phyloP scores from a whole-genome alignment of 2,329 filamentous ascomycete species.

The Exophiala spinifera region DNA sequence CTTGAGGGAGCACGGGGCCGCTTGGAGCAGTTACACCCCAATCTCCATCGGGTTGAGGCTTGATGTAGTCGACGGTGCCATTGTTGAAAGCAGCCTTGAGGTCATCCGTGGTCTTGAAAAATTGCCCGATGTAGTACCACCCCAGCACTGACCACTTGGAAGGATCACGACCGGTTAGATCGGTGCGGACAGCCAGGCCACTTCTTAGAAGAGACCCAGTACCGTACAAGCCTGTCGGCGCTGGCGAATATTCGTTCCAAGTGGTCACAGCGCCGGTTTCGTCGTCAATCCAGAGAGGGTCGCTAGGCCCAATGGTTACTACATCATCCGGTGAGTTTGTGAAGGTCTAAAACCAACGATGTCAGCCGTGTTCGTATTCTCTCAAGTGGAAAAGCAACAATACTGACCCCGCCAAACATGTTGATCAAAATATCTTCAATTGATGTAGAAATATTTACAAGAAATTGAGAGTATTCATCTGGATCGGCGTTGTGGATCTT shows the following conservation, averaged over 20 bases:
- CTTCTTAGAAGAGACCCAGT: constrained; percentile 7
- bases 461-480: not conserved
- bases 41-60: not conserved
- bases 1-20: not conserved
- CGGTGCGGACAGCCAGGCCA: constrained; percentile 34
- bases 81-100: constrained; percentile 36
- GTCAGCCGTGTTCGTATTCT: not conserved
- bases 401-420: not conserved
- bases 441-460: not conserved
- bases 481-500: not conserved
- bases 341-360: not conserved
- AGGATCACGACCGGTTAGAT: constrained; percentile 52
- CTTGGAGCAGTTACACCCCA: constrained; percentile 1
- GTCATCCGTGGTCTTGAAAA: constrained; percentile 49
- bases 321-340: not conserved
- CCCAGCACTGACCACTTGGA: constrained; percentile 50
- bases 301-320: not conserved
- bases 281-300: constrained; percentile 1
- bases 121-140: constrained; percentile 54
- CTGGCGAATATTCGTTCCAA: not conserved
- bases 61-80: not conserved
- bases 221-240: not conserved
- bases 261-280: not conserved
- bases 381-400: not conserved
- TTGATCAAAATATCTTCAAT: not conserved